Conservation (phyloP, 2,329 filamentous ascomycete species). For the Ilyonectria robusta region DNA sequence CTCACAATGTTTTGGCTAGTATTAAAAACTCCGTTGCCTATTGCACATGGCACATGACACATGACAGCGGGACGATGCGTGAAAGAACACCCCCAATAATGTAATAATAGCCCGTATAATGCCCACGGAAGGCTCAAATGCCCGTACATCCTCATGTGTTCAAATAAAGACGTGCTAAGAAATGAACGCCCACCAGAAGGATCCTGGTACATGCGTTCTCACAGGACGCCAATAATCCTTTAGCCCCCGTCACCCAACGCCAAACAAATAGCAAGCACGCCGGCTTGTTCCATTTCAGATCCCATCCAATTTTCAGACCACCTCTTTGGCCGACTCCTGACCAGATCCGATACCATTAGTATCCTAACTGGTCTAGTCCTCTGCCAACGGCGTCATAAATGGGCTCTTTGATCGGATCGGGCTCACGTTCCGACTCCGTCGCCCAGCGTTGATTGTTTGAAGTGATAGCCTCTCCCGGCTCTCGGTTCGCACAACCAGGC, state of each 20-base stretch:
- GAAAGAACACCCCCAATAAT: neutral
- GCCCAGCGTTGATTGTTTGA: slow-evolving; percentile 68
- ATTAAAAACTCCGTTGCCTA: slow-evolving; percentile 1
- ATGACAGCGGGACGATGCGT: neutral
- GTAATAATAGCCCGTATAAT: neutral
- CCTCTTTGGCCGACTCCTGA: neutral
- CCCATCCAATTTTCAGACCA: neutral
- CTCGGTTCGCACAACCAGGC: slow-evolving; percentile 85
- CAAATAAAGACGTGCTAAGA: slow-evolving; percentile 4
- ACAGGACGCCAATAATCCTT: slow-evolving; percentile 33
- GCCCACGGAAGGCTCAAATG: neutral
- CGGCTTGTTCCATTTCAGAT: slow-evolving; percentile 1
- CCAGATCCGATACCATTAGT: slow-evolving; percentile 15
- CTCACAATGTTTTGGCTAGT: neutral
- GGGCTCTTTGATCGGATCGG: slow-evolving; percentile 73
- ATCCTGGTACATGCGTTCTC: slow-evolving; percentile 32
- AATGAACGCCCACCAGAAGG: slow-evolving; percentile 30
- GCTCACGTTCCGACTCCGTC: slow-evolving; percentile 70
- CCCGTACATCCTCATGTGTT: neutral
- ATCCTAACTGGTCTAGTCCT: slow-evolving; percentile 48
- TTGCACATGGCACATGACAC: neutral
- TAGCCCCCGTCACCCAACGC: slow-evolving; percentile 19
- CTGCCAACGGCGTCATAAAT: slow-evolving; percentile 64
- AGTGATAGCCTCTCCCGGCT: slow-evolving; percentile 82
- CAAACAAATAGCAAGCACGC: slow-evolving; percentile 12